Conservation (phyloP, 768 basidiomycete species). For the Flagelloscypha sp. region DNA sequence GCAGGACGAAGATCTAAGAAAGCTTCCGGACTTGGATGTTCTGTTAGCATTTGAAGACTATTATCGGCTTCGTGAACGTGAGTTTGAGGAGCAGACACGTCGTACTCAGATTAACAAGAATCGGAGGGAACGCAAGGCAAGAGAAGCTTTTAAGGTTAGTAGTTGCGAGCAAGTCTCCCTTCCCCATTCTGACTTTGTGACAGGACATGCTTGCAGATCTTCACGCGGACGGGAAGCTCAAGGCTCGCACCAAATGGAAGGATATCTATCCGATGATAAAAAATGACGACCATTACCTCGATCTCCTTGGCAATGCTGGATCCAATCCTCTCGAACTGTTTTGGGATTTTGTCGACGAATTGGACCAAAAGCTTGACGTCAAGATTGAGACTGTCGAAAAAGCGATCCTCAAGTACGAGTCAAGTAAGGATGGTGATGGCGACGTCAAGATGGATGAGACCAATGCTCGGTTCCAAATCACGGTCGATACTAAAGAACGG, state of each 20-base stretch:
- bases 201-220: constrained; percentile 69
- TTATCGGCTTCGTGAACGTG: constrained; percentile 79
- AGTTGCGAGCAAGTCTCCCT: not conserved
- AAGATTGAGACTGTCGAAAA: constrained; percentile 65
- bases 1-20: constrained; percentile 65
- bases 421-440: constrained; percentile 26
- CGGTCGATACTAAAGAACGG: constrained; percentile 54
- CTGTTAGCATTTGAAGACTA: constrained; percentile 93
- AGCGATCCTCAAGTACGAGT: constrained; percentile 46
- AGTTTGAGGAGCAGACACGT: constrained; percentile 83
- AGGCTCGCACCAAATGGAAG: constrained; percentile 87
- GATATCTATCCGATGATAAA: constrained; percentile 71
- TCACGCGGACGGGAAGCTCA: constrained; percentile 57
- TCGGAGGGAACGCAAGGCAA: constrained; percentile 77
- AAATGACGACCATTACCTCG: constrained; percentile 75
- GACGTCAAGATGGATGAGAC: constrained; percentile 19
- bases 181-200: constrained; percentile 1
- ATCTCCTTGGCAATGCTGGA: constrained; percentile 86
- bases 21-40: constrained; percentile 85
- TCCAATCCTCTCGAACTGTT: constrained; percentile 94
- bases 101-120: constrained; percentile 76
- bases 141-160: constrained; percentile 82
- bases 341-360: constrained; percentile 85
- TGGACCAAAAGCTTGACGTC: constrained; percentile 79
- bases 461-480: constrained; percentile 30